Percentiles rank a stretch among this genome's conserved stretches.
These are phyloP conservation scores for Azolla pinnata DNA, from an alignment of 75 land plant genomes.

Conservation along the genomic window DNA sequence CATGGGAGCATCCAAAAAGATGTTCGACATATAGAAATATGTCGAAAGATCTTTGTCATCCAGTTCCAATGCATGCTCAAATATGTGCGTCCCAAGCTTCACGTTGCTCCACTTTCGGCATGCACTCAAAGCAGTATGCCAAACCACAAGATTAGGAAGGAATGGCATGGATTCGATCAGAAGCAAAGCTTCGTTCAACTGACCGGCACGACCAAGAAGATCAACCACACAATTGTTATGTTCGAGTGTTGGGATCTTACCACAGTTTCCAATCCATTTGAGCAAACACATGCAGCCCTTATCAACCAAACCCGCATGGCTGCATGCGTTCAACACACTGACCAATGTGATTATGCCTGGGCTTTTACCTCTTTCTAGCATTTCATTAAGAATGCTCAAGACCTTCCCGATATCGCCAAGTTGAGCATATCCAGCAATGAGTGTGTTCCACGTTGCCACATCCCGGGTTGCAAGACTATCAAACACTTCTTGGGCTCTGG, in stretches of 20 bases:
- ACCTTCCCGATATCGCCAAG: not conserved
- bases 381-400: not conserved
- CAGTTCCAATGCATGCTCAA: slow-evolving; percentile 1
- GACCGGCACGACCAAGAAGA: not conserved
- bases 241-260: not conserved
- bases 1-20: not conserved
- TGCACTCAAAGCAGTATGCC: not conserved
- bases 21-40: not conserved
- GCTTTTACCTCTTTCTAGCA: not conserved
- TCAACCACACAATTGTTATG: not conserved
- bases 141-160: not conserved
- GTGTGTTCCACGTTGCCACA: too few relatives aligned
- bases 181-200: not conserved
- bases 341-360: not conserved
- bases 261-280: not conserved
- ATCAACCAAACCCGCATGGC: slow-evolving; percentile 14
- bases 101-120: not conserved
- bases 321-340: slow-evolving; percentile 17
- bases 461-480: too few relatives aligned
- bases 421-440: not conserved
- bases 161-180: not conserved
- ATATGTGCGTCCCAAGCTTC: not conserved
- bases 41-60: not conserved
- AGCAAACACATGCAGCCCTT: slow-evolving; percentile 5
- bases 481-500: too few relatives aligned